Conservation (phyloP, 2,329 filamentous ascomycete genomes). For the Fusarium tricinctum region DNA sequence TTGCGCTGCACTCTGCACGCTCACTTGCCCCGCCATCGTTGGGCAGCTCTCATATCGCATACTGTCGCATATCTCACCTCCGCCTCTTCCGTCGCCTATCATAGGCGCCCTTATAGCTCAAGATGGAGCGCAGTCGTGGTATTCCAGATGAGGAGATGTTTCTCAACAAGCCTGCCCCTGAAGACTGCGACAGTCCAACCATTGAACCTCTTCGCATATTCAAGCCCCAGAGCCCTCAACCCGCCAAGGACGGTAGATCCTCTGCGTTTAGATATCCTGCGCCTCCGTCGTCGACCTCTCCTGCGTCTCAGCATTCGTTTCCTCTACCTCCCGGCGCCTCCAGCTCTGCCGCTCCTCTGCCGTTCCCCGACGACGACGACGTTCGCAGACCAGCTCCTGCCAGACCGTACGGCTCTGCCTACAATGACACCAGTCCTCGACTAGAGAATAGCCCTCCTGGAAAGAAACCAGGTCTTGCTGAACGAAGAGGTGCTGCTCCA, state of each 20-base stretch:
- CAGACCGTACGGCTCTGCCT: constrained; percentile 62
- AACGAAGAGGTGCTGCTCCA: constrained; percentile 84
- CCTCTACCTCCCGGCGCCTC: constrained; percentile 77
- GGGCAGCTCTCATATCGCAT: constrained; percentile 25
- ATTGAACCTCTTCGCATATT: constrained; percentile 88
- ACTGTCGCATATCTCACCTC: constrained; percentile 19
- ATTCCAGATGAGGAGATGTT: constrained; percentile 87
- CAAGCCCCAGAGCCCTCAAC: constrained; percentile 79
- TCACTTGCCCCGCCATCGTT: constrained; percentile 35
- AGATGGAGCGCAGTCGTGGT: constrained; percentile 71
- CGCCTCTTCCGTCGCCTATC: constrained; percentile 14
- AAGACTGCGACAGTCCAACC: constrained; percentile 78
- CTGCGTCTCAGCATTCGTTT: constrained; percentile 68
- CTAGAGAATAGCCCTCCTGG: constrained; percentile 69
- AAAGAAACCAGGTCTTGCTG: constrained; percentile 77
- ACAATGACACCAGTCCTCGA: constrained; percentile 66
- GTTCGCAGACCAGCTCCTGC: constrained; percentile 61
- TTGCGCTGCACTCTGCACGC: constrained; percentile 1
- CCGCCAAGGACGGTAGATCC: constrained; percentile 58
- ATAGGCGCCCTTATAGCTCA: constrained; percentile 39
- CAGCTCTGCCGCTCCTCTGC: constrained; percentile 75
- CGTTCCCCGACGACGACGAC: constrained; percentile 81
- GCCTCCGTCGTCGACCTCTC: constrained; percentile 59
- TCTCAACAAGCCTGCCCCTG: constrained; percentile 70
- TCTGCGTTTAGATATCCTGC: constrained; percentile 65